Evolutionary conservation across 2,329 filamentous ascomycete genomes (phyloP), one percentile per base, ranked within the genome.

Genomic region (Pseudogymnoascus sp.): DNA sequence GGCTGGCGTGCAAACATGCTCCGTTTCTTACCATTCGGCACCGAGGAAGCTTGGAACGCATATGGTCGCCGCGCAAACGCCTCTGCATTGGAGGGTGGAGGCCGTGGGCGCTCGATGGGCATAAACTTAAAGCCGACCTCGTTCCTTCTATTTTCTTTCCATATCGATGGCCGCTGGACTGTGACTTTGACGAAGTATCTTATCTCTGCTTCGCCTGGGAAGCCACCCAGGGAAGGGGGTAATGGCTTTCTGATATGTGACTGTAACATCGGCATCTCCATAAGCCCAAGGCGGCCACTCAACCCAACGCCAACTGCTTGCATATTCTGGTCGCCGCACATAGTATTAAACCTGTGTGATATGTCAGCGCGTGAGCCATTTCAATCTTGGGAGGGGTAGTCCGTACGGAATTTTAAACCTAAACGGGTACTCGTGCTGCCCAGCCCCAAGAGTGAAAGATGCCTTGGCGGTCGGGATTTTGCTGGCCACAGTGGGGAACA

Each of bases 131-230:
- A 88, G 37, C 86, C 85, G 37, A 81, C 71, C 65, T 83, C 78
- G 66, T 81, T 80, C 19, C 92, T 81, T 74, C 91, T 89, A 70
- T 97, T 97, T 76, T 96, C 92, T 72, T 93, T 93, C 75, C 95
- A 91, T 64, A 97, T 81, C 12, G 89, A 87, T 0, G 92, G 91
- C n/a, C 92, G 82, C 70, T 92, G 90, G 5, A 97, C 86, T 0
- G 94, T 97, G n/a, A 89, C 91, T 74, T 99, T 99, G 72, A 97
- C 82, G 72, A 90, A 99, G 76, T 99, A 99, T 68, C 87, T 84
- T 64, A 97, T 92, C 75, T 96, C 92, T 21, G 92, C 93, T 74
- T 92, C 86, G 33, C 88, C 88, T 0, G 91, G 90, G 67, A 94
- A 92, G 2, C 91, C 91, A n/a, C 83, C 90, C 61, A 97, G 78